phyloP scores from a whole-genome alignment of 164 flowering plant genomes.

The Vitis vinifera region ASM3070453v1 NC_081807.1:1536001-1536500 shows the following conservation, averaged over 20 bases:
- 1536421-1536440: neutral
- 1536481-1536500: neutral
- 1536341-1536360: neutral
- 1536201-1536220: neutral
- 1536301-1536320: neutral
- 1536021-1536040: neutral
- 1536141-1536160: neutral
- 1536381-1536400: constrained; percentile 1
- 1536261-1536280: no score
- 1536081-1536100: neutral
- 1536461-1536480: neutral
- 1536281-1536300: no score
- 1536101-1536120: constrained; percentile 2
- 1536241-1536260: no score
- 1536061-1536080: neutral
- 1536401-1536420: neutral
- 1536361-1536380: neutral
- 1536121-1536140: constrained; percentile 2
- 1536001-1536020: constrained; percentile 1
- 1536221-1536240: no score
- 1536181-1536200: neutral
- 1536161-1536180: neutral
- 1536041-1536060: neutral
- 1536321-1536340: neutral
- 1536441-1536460: neutral